Conservation (phyloP, 2,329 filamentous ascomycete species). For the Aschersonia sp. region DNA sequence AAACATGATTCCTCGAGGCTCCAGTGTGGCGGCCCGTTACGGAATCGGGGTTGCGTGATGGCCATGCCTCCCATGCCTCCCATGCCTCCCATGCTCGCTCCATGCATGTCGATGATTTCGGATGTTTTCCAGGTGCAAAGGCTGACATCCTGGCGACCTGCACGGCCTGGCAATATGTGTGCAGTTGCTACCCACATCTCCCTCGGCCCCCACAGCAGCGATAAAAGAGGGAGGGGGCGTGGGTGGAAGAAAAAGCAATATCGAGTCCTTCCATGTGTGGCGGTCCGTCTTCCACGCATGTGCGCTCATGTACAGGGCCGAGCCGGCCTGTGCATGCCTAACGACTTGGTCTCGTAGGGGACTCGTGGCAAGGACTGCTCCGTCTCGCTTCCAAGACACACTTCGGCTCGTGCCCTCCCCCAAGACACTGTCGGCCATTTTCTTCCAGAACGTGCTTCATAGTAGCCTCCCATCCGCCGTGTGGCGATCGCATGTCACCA, state of each 20-base stretch:
- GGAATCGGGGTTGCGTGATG: not conserved
- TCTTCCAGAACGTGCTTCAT: no score
- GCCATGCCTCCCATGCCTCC: not conserved
- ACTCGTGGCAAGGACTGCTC: not conserved
- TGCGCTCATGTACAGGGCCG: constrained; percentile 5
- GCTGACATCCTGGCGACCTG: not conserved
- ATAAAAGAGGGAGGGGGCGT: not conserved
- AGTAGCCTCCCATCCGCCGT: not conserved
- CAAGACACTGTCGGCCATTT: not conserved
- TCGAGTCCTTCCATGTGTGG: constrained; percentile 9
- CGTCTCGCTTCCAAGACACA: not conserved
- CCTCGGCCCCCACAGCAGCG: not conserved
- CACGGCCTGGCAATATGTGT: not conserved
- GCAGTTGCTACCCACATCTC: not conserved
- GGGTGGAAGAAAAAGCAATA: constrained; percentile 3
- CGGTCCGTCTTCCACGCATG: constrained; percentile 11
- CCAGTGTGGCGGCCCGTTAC: not conserved
- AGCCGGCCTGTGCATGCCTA: constrained; percentile 4
- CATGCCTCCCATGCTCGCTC: not conserved
- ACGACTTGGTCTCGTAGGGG: not conserved
- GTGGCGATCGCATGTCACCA: not conserved
- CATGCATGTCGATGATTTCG: not conserved
- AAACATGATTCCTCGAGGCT: no score
- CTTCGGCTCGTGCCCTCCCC: no score
- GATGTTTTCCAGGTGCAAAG: not conserved